Evolutionary conservation across 805 yeast species (phyloP).

Genomic region (Ogataea naganishii): DNA sequence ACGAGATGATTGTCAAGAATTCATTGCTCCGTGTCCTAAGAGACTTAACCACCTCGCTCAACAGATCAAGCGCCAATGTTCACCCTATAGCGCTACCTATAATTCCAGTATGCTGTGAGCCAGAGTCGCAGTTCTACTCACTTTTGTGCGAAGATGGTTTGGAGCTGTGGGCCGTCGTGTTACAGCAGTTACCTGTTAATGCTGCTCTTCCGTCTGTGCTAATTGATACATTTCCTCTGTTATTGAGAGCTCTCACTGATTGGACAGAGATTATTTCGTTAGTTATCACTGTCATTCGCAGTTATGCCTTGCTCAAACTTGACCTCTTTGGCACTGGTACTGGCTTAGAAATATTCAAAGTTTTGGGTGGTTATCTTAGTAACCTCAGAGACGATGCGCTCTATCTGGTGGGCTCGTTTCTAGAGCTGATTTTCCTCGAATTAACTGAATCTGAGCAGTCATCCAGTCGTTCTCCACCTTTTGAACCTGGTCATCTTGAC

Average conservation of each 20-base stretch:
- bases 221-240: constrained; percentile 36
- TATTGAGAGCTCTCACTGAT: constrained; percentile 50
- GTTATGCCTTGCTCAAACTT: constrained; percentile 47
- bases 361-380: constrained; percentile 44
- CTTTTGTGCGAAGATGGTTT: constrained; percentile 78
- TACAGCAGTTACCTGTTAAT: constrained; percentile 49
- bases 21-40: constrained; percentile 48
- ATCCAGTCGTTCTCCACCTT: constrained; percentile 14
- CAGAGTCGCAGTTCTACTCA: constrained; percentile 42
- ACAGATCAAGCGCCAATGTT: constrained; percentile 37
- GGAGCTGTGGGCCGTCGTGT: constrained; percentile 69
- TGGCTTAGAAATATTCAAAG: constrained; percentile 34
- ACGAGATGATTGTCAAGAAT: constrained; percentile 40
- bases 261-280: constrained; percentile 71
- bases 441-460: constrained; percentile 9
- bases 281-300: constrained; percentile 50
- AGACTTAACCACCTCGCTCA: constrained; percentile 47
- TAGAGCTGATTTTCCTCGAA: constrained; percentile 41
- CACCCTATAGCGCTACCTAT: constrained; percentile 58
- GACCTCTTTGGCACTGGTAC: constrained; percentile 28
- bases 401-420: constrained; percentile 40
- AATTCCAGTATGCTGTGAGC: constrained; percentile 52
- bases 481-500: constrained; percentile 14
- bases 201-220: constrained; percentile 28
- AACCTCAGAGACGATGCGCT: constrained; percentile 67